Percentiles rank a stretch among this genome's conserved stretches.
phyloP scores from a whole-genome alignment of 2,329 filamentous ascomycete species.

The Ophiognomonia clavigignenti-juglandacearum region DNA sequence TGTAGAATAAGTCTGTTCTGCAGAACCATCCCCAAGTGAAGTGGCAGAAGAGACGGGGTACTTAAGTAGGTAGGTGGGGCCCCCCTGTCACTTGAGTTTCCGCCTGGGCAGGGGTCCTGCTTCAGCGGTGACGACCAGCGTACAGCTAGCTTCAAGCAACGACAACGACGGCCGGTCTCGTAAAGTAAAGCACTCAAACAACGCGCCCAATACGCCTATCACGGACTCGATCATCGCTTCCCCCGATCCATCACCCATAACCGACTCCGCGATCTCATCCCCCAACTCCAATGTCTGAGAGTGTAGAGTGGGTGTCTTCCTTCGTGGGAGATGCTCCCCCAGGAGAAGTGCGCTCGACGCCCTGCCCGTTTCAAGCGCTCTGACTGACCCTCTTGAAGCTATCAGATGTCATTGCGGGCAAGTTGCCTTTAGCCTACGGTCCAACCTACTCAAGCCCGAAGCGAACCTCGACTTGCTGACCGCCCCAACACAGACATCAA shows the following conservation, averaged over 20 bases:
- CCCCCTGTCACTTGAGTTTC: too few species aligned
- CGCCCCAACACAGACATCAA: constrained; percentile 69
- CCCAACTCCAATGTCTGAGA: constrained; percentile 27
- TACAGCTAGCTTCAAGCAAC: too few species aligned
- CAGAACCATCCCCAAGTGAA: too few species aligned
- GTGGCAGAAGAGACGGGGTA: too few species aligned
- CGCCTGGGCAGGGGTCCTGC: too few species aligned
- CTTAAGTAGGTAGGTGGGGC: too few species aligned
- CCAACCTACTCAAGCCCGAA: background rate
- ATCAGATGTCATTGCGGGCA: constrained; percentile 83
- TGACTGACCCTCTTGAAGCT: constrained; percentile 50
- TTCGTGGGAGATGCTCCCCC: constrained; percentile 94
- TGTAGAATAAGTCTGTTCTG: too few species aligned
- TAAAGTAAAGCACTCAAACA: too few species aligned
- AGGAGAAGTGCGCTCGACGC: constrained; percentile 69
- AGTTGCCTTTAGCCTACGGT: constrained; percentile 15
- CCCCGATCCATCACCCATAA: background rate
- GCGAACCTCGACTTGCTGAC: constrained; percentile 3
- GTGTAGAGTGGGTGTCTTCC: constrained; percentile 63
- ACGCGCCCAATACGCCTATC: too few species aligned
- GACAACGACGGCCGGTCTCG: too few species aligned
- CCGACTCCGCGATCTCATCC: background rate
- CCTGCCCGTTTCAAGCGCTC: constrained; percentile 5
- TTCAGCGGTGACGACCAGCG: too few species aligned
- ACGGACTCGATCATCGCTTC: background rate